Evolutionary conservation across 495 filamentous ascomycete species (phyloP).

Genomic region (Chaetomidium leptoderma): DNA sequence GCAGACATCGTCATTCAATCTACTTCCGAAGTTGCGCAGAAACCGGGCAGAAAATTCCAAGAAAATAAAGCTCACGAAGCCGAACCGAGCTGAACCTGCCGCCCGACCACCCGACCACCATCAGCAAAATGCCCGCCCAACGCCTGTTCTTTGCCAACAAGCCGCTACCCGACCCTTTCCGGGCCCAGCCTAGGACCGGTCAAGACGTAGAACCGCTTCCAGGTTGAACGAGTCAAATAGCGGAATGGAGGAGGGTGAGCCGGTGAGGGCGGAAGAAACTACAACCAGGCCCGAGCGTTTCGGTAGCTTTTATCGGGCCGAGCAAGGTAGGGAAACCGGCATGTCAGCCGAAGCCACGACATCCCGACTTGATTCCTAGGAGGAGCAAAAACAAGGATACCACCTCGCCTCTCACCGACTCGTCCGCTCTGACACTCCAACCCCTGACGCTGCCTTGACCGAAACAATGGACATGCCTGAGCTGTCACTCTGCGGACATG

Average conservation of each 20-base stretch:
- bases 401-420: background rate
- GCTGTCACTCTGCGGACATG: too few relatives aligned
- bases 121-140: background rate
- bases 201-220: background rate
- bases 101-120: background rate
- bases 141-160: too few relatives aligned
- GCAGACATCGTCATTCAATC: too few relatives aligned
- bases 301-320: background rate
- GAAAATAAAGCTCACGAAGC: background rate
- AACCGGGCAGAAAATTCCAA: too few relatives aligned
- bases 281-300: background rate
- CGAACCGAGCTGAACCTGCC: background rate
- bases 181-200: constrained; percentile 7
- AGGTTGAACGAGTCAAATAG: background rate
- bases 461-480: too few relatives aligned
- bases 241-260: too few relatives aligned
- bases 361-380: too few relatives aligned
- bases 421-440: background rate
- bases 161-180: background rate
- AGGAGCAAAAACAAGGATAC: background rate
- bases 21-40: too few relatives aligned
- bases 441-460: background rate
- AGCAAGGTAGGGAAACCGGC: background rate
- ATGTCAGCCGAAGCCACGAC: background rate
- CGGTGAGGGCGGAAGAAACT: background rate